Evolutionary conservation across 257 asterid genomes (phyloP), one percentile per base, ranked within the genome.

Genomic region (Penstemon newberryi): DNA sequence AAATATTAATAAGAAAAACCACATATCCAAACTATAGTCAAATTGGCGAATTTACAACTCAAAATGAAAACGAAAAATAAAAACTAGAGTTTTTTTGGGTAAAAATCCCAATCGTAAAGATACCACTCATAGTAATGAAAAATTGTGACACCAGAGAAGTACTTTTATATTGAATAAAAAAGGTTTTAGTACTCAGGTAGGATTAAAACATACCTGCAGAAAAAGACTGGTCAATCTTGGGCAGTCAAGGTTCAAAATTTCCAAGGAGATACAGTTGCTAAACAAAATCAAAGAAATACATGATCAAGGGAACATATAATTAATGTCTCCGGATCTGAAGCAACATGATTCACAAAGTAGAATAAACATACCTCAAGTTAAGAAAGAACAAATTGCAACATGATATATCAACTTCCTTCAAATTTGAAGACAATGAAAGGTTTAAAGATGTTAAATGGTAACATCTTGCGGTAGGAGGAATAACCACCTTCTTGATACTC

Each of bases 191-290:
- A 53, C 11, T 57, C 4, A 33, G 7, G 70, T 6, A 40, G 13
- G 12, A 46, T 18, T 39, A 69, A 70, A 63, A 47, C 47, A 71
- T 77, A 94, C 99, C 99, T 91, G 98, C 74, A 94, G 99, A 78
- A 87, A 94, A 78, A 94, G 99, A 79, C 91, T 91, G 71, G 89
- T 80, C 78, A 94, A 78, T 79, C 87, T 85, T 19, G 99, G 98
- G 76, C 98, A 94, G 52, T 87, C 85, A 9, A 94, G 96, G 85
- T 86, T 92, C 84, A 94, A 80, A 51, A 81, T 71, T 80, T 89
- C 99, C 88, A 94, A 82, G 8, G 98, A 82, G 85, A 56, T 74
- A 59, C 98, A 94, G 80, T 94, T 94, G 86, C 99, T 94, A 88
- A 44, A 70, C 38, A 72, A 71, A 5, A 70, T 36, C 63, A 73